Evolutionary conservation across 169 alveolate species (phyloP).

Genomic region (Blepharisma undulans): DNA sequence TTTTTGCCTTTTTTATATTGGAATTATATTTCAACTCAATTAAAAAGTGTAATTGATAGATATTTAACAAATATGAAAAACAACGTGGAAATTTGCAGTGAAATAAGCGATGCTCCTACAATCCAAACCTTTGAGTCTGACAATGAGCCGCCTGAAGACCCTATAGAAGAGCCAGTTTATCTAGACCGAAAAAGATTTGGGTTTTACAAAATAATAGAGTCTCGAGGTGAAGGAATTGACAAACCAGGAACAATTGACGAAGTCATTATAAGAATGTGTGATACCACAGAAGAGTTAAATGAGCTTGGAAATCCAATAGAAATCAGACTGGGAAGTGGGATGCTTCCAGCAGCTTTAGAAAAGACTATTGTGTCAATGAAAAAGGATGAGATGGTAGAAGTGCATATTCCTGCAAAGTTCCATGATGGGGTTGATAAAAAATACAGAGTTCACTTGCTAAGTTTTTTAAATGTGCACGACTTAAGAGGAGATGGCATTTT

Average conservation of each 20-base stretch:
- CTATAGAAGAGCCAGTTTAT: slow-evolving; percentile 25
- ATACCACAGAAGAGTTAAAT: not conserved
- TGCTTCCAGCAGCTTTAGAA: not conserved
- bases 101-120: not conserved
- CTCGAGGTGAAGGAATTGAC: slow-evolving; percentile 16
- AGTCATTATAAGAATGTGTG: not conserved
- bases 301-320: not conserved
- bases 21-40: too few species aligned
- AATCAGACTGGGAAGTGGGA: not conserved
- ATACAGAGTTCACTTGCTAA: not conserved
- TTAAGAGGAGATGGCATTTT: not conserved
- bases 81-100: not conserved
- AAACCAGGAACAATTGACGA: slow-evolving; percentile 38
- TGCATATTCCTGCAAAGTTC: not conserved
- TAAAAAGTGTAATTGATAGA: not conserved
- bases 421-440: not conserved
- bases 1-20: too few species aligned
- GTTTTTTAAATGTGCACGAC: not conserved
- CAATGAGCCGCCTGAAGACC: slow-evolving; percentile 25
- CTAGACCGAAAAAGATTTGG: not conserved
- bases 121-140: slow-evolving; percentile 9
- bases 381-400: not conserved
- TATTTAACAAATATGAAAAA: not conserved
- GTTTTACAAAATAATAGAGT: slow-evolving; percentile 15
- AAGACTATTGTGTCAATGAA: not conserved